A percentile compares a stretch with the other conserved stretches of the same genome.
phyloP scores from a whole-genome alignment of 352 stramenopile genomes.

The Pythium chondricola region DNA sequence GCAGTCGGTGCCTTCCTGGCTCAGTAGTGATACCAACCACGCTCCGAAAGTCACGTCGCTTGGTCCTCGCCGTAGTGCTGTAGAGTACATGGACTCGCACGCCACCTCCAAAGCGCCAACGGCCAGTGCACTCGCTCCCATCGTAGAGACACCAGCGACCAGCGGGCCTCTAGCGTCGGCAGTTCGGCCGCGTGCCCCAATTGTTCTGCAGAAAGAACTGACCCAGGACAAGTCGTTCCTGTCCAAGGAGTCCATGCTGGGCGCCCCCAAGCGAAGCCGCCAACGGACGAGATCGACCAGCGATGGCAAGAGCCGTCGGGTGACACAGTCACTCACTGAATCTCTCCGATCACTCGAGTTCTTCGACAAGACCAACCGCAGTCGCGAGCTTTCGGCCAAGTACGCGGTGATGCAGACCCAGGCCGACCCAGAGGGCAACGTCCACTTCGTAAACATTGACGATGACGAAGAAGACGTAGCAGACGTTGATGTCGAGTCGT shows the following conservation, averaged over 20 bases:
- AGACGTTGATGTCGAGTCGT: background rate
- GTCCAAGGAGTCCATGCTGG: conserved; percentile 28
- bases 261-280: conserved; percentile 36
- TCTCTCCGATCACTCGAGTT: conserved; percentile 63
- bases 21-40: conserved; percentile 67
- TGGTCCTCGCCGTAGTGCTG: conserved; percentile 37
- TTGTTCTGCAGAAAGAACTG: conserved; percentile 45
- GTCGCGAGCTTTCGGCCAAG: conserved; percentile 52
- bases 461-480: conserved; percentile 16
- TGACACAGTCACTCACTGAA: conserved; percentile 69
- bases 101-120: background rate
- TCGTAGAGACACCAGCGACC: background rate
- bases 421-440: conserved; percentile 61
- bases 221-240: conserved; percentile 34
- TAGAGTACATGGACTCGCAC: conserved; percentile 41
- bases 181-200: conserved; percentile 50
- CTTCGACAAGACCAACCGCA: conserved; percentile 70
- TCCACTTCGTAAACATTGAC: conserved; percentile 78
- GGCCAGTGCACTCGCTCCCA: background rate
- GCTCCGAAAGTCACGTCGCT: conserved; percentile 52
- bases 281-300: conserved; percentile 23
- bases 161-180: conserved; percentile 23
- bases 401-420: conserved; percentile 51
- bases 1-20: conserved; percentile 67
- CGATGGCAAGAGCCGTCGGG: conserved; percentile 35